phyloP scores from a whole-genome alignment of 345 rosid genomes.

The Aquilaria malaccensis region DNA sequence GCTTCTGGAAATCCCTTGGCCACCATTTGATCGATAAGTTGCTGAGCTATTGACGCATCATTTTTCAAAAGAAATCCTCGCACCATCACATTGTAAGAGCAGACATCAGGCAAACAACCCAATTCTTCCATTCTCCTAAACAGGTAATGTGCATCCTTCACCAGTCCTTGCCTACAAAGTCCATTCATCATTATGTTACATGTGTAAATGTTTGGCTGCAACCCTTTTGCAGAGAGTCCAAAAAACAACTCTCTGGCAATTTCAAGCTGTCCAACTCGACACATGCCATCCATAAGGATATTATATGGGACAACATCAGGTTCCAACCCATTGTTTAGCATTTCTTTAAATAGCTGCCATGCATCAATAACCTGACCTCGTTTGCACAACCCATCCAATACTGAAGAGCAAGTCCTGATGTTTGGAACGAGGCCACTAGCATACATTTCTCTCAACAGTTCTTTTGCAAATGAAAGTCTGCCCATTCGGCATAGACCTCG shows the following conservation, averaged over 20 bases:
- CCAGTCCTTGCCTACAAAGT: constrained; percentile 8
- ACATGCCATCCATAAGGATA: constrained; percentile 11
- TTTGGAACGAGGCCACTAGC: constrained; percentile 9
- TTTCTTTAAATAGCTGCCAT: constrained; percentile 1
- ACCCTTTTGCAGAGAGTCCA: constrained; percentile 6
- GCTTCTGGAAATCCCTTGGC: not conserved
- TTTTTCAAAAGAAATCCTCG: constrained; percentile 9
- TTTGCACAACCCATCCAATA: constrained; percentile 14
- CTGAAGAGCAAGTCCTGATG: constrained; percentile 1
- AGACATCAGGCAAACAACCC: constrained; percentile 9
- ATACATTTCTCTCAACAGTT: constrained; percentile 8
- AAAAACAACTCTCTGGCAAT: constrained; percentile 4
- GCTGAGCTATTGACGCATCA: not conserved
- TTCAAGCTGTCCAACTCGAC: constrained; percentile 8
- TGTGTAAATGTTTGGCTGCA: constrained; percentile 6
- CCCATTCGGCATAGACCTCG: constrained; percentile 7
- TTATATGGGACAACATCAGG: constrained; percentile 2
- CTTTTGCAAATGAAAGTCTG: not conserved
- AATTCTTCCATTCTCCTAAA: constrained; percentile 13
- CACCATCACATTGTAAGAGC: constrained; percentile 7
- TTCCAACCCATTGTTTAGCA: not conserved
- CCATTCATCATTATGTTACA: constrained; percentile 16
- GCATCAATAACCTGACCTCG: constrained; percentile 6
- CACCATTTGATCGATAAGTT: constrained; percentile 3
- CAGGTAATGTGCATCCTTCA: constrained; percentile 9